A percentile compares a stretch with the other conserved stretches of the same genome.
These are phyloP conservation scores for Gryganskiella cystojenkinii DNA, from an alignment of 192 early-diverging fungal genomes.

Conservation along the genomic window DNA sequence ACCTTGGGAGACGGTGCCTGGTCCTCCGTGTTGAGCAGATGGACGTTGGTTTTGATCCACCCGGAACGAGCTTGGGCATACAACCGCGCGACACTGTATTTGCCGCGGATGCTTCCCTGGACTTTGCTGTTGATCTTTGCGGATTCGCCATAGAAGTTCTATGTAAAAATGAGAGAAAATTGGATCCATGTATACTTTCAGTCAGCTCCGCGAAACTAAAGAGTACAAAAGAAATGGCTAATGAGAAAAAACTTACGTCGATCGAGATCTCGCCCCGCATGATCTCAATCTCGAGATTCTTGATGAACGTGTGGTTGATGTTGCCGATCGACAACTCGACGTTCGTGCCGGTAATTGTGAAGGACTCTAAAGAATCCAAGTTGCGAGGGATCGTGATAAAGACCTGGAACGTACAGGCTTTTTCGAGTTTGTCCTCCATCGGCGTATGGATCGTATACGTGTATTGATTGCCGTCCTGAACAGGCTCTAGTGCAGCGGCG, in stretches of 20 bases:
- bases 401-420: slow-evolving; percentile 37
- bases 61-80: slow-evolving; percentile 14
- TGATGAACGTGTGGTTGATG: slow-evolving; percentile 48
- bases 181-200: neutral
- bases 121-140: slow-evolving; percentile 14
- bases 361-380: slow-evolving; percentile 42
- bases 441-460: slow-evolving; percentile 50
- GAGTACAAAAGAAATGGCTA: neutral
- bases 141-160: slow-evolving; percentile 42
- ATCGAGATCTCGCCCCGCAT: slow-evolving; percentile 31
- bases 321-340: slow-evolving; percentile 43
- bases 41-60: slow-evolving; percentile 6
- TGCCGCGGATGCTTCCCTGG: slow-evolving; percentile 15
- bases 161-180: neutral
- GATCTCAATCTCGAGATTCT: slow-evolving; percentile 13
- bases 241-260: slow-evolving; percentile 16
- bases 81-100: slow-evolving; percentile 37
- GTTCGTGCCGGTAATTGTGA: slow-evolving; percentile 28
- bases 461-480: slow-evolving; percentile 44
- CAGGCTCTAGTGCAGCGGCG: slow-evolving; percentile 42
- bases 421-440: slow-evolving; percentile 32
- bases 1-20: slow-evolving; percentile 39
- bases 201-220: neutral
- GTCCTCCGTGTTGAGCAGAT: slow-evolving; percentile 47
- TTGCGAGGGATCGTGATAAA: slow-evolving; percentile 41